These are phyloP conservation scores for Picea abies DNA, from an alignment of 83 land plant genomes.

Conservation along the genomic window DNA sequence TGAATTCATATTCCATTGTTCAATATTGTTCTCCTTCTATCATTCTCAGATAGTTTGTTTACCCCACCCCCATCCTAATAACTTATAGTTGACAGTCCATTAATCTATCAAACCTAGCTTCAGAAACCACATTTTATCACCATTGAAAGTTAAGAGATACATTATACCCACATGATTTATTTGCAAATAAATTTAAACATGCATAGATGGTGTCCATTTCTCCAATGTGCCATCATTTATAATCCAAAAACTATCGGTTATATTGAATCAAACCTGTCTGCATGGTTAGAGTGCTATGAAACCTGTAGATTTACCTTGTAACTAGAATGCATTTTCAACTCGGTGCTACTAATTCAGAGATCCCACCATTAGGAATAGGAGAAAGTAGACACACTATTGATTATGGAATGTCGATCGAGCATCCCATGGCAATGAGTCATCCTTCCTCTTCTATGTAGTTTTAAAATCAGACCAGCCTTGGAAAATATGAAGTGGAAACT, in stretches of 20 bases:
- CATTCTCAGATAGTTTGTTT: neutral
- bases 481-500: neutral
- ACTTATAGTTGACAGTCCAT: neutral
- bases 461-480: neutral
- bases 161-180: neutral
- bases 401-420: too few species aligned
- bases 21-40: neutral
- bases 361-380: too few species aligned
- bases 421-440: neutral
- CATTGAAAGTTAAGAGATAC: neutral
- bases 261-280: neutral
- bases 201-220: neutral
- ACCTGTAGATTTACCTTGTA: too few species aligned
- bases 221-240: neutral
- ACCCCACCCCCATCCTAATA: neutral
- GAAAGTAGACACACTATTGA: too few species aligned
- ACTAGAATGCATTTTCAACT: too few species aligned
- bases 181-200: neutral
- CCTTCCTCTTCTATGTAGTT: neutral
- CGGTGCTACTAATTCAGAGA: too few species aligned
- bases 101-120: neutral
- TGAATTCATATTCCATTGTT: neutral
- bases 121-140: neutral
- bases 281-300: too few species aligned
- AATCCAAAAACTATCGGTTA: neutral